phyloP scores from a whole-genome alignment of 371 early-diverging fungal genomes.

The Conidiobolus incongruus region DNA sequence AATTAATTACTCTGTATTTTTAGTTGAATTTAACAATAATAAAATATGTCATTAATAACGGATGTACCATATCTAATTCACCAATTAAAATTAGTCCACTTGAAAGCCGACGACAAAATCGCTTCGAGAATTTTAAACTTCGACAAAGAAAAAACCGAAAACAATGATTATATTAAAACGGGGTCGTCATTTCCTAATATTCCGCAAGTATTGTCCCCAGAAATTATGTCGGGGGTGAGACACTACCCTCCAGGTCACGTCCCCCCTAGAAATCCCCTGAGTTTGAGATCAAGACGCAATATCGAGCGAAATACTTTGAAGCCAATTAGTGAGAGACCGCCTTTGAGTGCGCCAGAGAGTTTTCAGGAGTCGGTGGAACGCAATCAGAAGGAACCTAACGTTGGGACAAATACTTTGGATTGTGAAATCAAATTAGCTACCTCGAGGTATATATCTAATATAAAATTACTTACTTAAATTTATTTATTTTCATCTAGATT shows the following conservation, averaged over 20 bases:
- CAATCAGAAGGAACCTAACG: no score
- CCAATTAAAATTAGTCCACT: constrained; percentile 48
- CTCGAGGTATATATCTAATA: no score
- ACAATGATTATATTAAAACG: constrained; percentile 51
- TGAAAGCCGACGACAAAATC: constrained; percentile 37
- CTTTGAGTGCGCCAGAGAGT: background rate
- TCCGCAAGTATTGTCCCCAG: constrained; percentile 38
- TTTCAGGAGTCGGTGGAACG: no score
- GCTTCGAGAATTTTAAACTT: constrained; percentile 53
- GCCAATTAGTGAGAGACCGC: background rate
- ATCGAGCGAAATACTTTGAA: background rate
- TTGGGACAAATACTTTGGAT: no score
- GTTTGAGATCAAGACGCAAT: background rate
- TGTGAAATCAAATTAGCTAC: no score
- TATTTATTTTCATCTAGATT: background rate
- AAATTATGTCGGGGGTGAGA: constrained; percentile 8
- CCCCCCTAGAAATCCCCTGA: background rate
- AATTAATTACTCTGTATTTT: no score
- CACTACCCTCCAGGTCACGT: background rate
- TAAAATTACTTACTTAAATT: no score
- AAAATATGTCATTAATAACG: constrained; percentile 38
- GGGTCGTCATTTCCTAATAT: constrained; percentile 46
- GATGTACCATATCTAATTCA: constrained; percentile 56
- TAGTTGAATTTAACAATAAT: background rate
- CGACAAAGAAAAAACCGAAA: constrained; percentile 27